Evolutionary conservation across 73 alveolate genomes (phyloP).

Genomic region (Blepharisma japonicum): DNA sequence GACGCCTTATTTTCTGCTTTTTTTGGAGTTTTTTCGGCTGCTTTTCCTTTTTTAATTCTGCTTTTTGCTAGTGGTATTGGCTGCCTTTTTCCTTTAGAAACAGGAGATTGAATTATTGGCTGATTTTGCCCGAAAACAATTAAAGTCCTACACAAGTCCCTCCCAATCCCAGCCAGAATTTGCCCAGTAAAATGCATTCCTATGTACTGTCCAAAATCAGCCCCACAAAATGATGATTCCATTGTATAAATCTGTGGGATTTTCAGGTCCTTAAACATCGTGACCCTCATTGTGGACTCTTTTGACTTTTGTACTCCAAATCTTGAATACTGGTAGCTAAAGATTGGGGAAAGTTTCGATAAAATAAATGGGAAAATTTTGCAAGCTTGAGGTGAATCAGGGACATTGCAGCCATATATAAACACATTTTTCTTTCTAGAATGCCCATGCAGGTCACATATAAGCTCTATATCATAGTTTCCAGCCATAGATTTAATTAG

Average conservation of each 20-base stretch:
- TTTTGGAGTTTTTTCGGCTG: not conserved
- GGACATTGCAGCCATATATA: slow-evolving; percentile 66
- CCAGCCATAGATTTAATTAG: slow-evolving; percentile 88
- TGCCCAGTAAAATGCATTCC: slow-evolving; percentile 78
- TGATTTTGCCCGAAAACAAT: slow-evolving; percentile 1
- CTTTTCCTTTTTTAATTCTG: not conserved
- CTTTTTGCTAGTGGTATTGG: not conserved
- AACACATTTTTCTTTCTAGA: slow-evolving; percentile 96
- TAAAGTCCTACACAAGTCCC: slow-evolving; percentile 16
- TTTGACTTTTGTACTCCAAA: slow-evolving; percentile 85
- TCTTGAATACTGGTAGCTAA: slow-evolving; percentile 70
- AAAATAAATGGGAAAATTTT: slow-evolving; percentile 25
- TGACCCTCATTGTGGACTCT: slow-evolving; percentile 90
- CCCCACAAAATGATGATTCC: slow-evolving; percentile 96
- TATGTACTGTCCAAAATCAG: slow-evolving; percentile 86
- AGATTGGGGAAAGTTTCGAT: slow-evolving; percentile 71
- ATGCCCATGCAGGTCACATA: slow-evolving; percentile 99
- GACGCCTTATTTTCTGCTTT: not conserved
- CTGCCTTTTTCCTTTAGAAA: not conserved
- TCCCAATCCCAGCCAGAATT: slow-evolving; percentile 6
- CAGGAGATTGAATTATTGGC: not conserved
- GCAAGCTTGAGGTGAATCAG: slow-evolving; percentile 16
- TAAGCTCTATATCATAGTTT: slow-evolving; percentile 92
- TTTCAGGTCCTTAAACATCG: slow-evolving; percentile 84
- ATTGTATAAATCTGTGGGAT: slow-evolving; percentile 82